phyloP scores from a whole-genome alignment of 164 flowering plant genomes.

The Warburgia ugandensis region DNA sequence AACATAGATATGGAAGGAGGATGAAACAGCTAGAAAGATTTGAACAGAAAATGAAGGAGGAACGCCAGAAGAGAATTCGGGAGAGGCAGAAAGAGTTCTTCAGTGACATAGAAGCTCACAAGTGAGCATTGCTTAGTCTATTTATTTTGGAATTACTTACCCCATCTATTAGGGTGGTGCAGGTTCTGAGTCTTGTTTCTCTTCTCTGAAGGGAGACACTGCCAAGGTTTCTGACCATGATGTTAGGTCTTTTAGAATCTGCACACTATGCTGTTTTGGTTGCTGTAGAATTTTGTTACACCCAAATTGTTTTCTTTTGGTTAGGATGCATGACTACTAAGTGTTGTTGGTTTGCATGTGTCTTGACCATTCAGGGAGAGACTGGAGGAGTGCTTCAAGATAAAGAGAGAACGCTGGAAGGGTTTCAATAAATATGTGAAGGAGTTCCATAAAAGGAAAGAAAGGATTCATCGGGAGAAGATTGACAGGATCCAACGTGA shows the following conservation, averaged over 20 bases:
- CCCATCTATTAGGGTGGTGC: too few species aligned
- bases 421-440: slow-evolving; percentile 81
- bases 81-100: slow-evolving; percentile 99
- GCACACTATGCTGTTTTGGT: not conserved
- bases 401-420: slow-evolving; percentile 89
- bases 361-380: slow-evolving; percentile 53
- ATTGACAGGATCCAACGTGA: slow-evolving; percentile 98
- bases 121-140: slow-evolving; percentile 33
- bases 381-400: slow-evolving; percentile 77
- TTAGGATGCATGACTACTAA: not conserved
- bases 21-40: slow-evolving; percentile 77
- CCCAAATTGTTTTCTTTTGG: not conserved
- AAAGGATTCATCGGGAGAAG: slow-evolving; percentile 88
- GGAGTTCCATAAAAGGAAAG: slow-evolving; percentile 97
- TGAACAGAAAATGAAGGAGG: slow-evolving; percentile 98
- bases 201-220: not conserved
- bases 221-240: not conserved
- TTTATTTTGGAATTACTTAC: not conserved
- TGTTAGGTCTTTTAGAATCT: not conserved
- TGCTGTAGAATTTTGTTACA: too few species aligned
- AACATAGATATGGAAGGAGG: slow-evolving; percentile 88
- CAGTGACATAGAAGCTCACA: slow-evolving; percentile 85
- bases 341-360: slow-evolving; percentile 3
- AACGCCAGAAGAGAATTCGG: slow-evolving; percentile 86
- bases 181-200: not conserved